Evolutionary conservation across 176 grass and related monocot genomes (phyloP), one percentile per base, ranked within the genome.

Genomic region (Cocos nucifera): DNA sequence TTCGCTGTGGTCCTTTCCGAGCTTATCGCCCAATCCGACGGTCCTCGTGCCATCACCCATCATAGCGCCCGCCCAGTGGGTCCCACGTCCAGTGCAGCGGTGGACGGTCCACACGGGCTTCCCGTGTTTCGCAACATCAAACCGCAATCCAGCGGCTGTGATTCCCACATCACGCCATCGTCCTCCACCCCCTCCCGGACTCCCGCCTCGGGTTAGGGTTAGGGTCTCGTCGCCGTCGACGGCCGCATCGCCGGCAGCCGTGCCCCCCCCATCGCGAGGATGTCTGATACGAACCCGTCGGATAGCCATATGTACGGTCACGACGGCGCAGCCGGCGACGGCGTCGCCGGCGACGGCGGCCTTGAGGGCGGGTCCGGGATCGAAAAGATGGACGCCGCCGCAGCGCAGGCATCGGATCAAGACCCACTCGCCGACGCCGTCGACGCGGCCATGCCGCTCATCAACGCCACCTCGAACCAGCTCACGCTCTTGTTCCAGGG

Each of bases 401-500:
- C 71, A 32, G 65, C 53, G 50, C 51, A 61, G 50, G 19, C 64
- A 49, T 78, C 50, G 20, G 79, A 59, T 29, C 77, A 63, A 51
- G 74, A 21, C 22, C 83, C 63, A 19, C 59, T 73, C 19, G 28
- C 73, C 49, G 75, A 82, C 49, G 74, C 76, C 20, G 62, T 70
- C 28, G 65, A 85, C 51, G 27, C 92, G 4, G 50, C 79, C 53
- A 29, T 65, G 44, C 79, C 79, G 6, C 66, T 82, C 29, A 66
- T 69, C 23, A 51, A 25, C 50, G 72, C 51, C 17, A 77, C 15
- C 65, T 80, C 78, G 22, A 91, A 88, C 78, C 92, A 97, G 81
- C 55, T 97, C 25, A 97, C 87, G 39, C 83, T 97, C 55, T 66
- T 91, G 64, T 97, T 97, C 81, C 87, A 97, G 73, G 92, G 92